Evolutionary conservation across 805 yeast genomes (phyloP), one percentile per base, ranked within the genome.

Genomic region (Brettanomyces custersianus): DNA sequence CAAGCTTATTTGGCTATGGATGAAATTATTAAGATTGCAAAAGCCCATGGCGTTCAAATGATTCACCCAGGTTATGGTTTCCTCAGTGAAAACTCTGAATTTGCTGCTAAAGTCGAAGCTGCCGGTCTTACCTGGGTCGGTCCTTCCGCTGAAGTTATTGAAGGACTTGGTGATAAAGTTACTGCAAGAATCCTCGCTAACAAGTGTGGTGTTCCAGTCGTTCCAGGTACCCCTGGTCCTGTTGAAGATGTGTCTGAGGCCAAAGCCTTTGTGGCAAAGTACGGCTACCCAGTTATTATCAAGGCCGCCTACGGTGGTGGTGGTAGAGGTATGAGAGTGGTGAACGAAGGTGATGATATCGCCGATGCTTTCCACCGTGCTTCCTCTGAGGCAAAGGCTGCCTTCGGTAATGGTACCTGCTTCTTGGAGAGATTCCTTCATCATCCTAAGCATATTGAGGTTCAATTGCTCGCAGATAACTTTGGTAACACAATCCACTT

Each of bases 271-370:
- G 96, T 88, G 25, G 73, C 65, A 31, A 55, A 86, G 63, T 72
- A 90, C 60, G 98, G 98, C 22, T 88, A 60, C 65, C 98, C 98
- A 7, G 97, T 92, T 33, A 90, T 90, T 63, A 87, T 90, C 65
- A 90, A 90, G 65, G 98, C 98, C 32, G 98, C 98, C 26, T 92
- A 83, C 55, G 98, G 98, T 60, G 98, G 98, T 66, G 98, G 98
- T 71, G 98, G 98, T 57, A 79, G 97, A 66, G 98, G 98, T 74
- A 92, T 90, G 97, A 80, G 98, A 67, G 98, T 90, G 35, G 98
- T 90, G 31, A 72, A 94, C 54, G 96, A 90, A 62, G 96, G 96
- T 51, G 98, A 92, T 50, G 85, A 80, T 59, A 75, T 90, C 40
- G 80, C 58, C 31, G 96, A 90, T 58, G 96, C 97, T 25, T 90